These are phyloP conservation scores for Sugiyamaella floridensis DNA, from an alignment of 805 yeast genomes.

Conservation along the genomic window DNA sequence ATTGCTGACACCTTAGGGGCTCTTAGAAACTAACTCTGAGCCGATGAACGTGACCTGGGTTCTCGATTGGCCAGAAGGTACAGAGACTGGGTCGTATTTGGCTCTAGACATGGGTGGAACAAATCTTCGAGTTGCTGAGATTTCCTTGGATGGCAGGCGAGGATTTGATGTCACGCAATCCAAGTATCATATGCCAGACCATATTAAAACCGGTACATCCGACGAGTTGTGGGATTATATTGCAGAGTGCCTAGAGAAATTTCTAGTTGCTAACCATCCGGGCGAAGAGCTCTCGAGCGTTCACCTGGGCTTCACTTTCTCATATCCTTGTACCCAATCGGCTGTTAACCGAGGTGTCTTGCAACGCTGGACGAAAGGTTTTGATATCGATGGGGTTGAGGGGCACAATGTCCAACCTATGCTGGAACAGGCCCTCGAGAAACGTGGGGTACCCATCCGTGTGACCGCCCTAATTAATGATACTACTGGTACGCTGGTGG, in stretches of 20 bases:
- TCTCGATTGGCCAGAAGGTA: conserved; percentile 85
- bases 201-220: conserved; percentile 66
- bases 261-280: conserved; percentile 58
- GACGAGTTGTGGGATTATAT: conserved; percentile 81
- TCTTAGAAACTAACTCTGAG: conserved; percentile 64
- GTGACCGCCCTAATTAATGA: conserved; percentile 93
- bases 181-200: conserved; percentile 71
- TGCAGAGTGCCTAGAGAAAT: conserved; percentile 69
- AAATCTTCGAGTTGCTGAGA: conserved; percentile 85
- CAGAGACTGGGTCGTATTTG: conserved; percentile 80
- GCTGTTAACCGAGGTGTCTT: conserved; percentile 80
- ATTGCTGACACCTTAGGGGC: not conserved
- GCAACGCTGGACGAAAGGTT: conserved; percentile 98
- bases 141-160: conserved; percentile 73
- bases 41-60: conserved; percentile 99
- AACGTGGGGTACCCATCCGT: conserved; percentile 62
- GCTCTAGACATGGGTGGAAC: conserved; percentile 98
- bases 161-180: conserved; percentile 82
- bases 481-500: conserved; percentile 95
- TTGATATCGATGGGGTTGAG: conserved; percentile 87
- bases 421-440: conserved; percentile 69
- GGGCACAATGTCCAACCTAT: conserved; percentile 91
- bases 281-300: conserved; percentile 40
- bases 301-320: conserved; percentile 91
- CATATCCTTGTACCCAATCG: conserved; percentile 70